Percentiles rank a stretch among this genome's conserved stretches.
Conservation (phyloP, 106 monocot genomes). For the Triglochin maritima region DNA sequence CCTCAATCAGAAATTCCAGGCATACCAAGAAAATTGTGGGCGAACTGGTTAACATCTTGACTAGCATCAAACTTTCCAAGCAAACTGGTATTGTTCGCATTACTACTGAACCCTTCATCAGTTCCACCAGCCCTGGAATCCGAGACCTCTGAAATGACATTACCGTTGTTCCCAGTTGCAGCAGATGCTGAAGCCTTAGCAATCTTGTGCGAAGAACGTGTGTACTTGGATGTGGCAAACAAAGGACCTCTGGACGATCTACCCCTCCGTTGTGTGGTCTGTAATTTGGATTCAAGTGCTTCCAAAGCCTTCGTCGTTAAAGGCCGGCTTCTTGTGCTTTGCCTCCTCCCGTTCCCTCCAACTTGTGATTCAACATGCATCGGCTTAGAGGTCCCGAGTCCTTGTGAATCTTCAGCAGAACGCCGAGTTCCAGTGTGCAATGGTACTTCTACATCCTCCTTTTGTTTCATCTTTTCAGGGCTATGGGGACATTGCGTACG, state of each 20-base stretch:
- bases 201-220: conserved; percentile 19
- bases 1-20: too few relatives aligned
- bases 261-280: conserved; percentile 36
- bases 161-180: background rate
- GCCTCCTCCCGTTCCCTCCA: conserved; percentile 32
- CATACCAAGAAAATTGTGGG: conserved; percentile 19
- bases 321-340: conserved; percentile 84
- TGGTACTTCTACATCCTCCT: conserved; percentile 3
- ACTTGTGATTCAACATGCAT: conserved; percentile 2
- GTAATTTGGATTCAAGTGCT: conserved; percentile 77
- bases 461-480: background rate
- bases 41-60: conserved; percentile 16
- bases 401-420: background rate
- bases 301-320: conserved; percentile 75
- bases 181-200: conserved; percentile 6
- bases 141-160: background rate
- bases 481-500: too few relatives aligned
- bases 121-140: background rate
- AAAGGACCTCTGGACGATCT: conserved; percentile 6
- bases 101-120: conserved; percentile 8
- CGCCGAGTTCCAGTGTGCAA: conserved; percentile 7
- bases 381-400: background rate
- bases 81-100: conserved; percentile 3
- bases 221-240: conserved; percentile 18
- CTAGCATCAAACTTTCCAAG: conserved; percentile 4